phyloP scores from a whole-genome alignment of 2,329 filamentous ascomycete genomes.

The Neonectria magnoliae region DNA sequence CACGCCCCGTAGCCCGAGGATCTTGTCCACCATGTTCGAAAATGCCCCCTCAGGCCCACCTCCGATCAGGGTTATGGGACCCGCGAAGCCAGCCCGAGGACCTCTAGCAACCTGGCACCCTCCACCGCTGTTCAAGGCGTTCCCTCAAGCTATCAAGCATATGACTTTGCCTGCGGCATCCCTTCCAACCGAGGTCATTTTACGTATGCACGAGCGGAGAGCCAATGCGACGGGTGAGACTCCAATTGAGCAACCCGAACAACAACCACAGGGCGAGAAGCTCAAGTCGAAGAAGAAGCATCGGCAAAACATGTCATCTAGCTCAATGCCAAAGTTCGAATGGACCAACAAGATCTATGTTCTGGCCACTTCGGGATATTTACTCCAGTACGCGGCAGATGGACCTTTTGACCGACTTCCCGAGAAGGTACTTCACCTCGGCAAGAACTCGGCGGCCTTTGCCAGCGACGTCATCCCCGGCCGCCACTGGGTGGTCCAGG shows the following conservation, averaged over 20 bases:
- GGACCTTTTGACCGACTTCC: constrained; percentile 77
- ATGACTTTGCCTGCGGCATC: constrained; percentile 74
- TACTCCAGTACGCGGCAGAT: constrained; percentile 78
- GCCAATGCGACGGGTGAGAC: constrained; percentile 37
- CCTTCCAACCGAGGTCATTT: constrained; percentile 73
- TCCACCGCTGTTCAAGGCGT: constrained; percentile 86
- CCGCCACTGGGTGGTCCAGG: constrained; percentile 81
- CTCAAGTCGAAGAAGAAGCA: constrained; percentile 56
- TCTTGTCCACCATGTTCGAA: constrained; percentile 41
- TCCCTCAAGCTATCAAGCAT: constrained; percentile 83
- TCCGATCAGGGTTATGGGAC: constrained; percentile 27
- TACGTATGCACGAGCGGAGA: constrained; percentile 68
- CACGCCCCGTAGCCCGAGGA: constrained; percentile 35
- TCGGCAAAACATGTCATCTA: constrained; percentile 55
- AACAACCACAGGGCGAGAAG: constrained; percentile 45
- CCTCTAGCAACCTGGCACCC: constrained; percentile 66
- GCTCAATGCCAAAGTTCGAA: constrained; percentile 61
- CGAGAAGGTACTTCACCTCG: constrained; percentile 77
- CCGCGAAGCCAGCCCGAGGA: constrained; percentile 41
- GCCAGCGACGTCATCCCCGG: constrained; percentile 83
- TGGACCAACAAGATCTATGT: constrained; percentile 79
- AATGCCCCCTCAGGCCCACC: constrained; percentile 26
- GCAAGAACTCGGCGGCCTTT: constrained; percentile 81
- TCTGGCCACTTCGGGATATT: constrained; percentile 74
- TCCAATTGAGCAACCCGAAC: constrained; percentile 21